These are phyloP conservation scores for Lotmaria passim DNA, from an alignment of 208 protist genomes.

Conservation along the genomic window DNA sequence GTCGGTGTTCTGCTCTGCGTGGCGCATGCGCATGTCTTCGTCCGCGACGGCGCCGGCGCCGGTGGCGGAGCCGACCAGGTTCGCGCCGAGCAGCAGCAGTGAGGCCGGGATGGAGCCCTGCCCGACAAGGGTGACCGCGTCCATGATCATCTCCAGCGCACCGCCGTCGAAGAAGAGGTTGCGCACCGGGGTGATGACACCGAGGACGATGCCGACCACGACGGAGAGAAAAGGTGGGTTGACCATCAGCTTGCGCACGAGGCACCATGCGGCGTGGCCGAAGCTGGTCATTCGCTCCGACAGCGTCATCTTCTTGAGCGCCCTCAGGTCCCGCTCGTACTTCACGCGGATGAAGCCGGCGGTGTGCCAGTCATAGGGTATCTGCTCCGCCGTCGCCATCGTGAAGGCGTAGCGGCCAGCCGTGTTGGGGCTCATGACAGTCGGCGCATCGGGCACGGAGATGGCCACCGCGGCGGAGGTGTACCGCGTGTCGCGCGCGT, in stretches of 20 bases:
- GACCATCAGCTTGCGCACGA: constrained; percentile 33
- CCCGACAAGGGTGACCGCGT: constrained; percentile 55
- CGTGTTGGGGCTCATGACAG: constrained; percentile 23
- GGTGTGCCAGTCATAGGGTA: constrained; percentile 67
- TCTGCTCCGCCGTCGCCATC: constrained; percentile 35
- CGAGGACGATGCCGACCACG: constrained; percentile 70
- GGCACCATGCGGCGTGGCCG: constrained; percentile 6
- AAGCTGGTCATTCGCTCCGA: constrained; percentile 16
- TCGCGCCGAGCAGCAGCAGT: constrained; percentile 79
- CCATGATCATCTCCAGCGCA: constrained; percentile 64
- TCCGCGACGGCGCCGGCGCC: neutral
- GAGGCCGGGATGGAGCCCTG: constrained; percentile 72
- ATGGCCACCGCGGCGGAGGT: constrained; percentile 18
- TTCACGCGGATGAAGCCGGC: constrained; percentile 56
- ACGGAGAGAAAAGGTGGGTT: constrained; percentile 76
- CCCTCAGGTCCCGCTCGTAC: constrained; percentile 52
- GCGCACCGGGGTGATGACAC: constrained; percentile 62
- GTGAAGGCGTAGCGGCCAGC: constrained; percentile 22
- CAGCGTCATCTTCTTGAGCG: constrained; percentile 10
- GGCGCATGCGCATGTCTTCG: constrained; percentile 40
- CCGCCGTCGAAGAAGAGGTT: constrained; percentile 62
- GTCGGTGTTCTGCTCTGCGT: constrained; percentile 79
- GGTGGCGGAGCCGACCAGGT: constrained; percentile 52
- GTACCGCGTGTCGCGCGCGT: constrained; percentile 4
- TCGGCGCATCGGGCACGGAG: constrained; percentile 10